Conservation (phyloP, 2,329 filamentous ascomycete species). For the Nothopassalora personata region DNA sequence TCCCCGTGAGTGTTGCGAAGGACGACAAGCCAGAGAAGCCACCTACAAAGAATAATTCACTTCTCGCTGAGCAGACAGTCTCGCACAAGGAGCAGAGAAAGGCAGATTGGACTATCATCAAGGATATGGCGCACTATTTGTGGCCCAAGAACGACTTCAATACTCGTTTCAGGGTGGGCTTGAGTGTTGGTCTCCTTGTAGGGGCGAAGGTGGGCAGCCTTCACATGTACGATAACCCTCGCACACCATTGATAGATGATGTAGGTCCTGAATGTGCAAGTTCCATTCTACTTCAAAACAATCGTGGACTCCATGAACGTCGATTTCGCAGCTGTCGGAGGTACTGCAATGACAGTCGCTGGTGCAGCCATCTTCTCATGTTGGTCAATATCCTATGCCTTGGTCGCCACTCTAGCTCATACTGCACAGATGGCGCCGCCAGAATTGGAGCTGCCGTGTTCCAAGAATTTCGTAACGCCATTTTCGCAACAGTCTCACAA, state of each 20-base stretch:
- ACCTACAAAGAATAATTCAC: constrained; percentile 45
- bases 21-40: constrained; percentile 29
- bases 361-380: constrained; percentile 82
- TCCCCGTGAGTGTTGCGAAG: constrained; percentile 33
- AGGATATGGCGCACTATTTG: constrained; percentile 91
- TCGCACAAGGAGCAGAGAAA: constrained; percentile 84
- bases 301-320: constrained; percentile 98
- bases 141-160: constrained; percentile 86
- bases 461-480: constrained; percentile 89
- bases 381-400: not conserved
- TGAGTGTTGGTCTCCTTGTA: constrained; percentile 77
- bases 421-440: constrained; percentile 64
- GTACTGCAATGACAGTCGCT: constrained; percentile 80
- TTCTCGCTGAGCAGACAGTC: constrained; percentile 60
- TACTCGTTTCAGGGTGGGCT: constrained; percentile 76
- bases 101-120: constrained; percentile 97
- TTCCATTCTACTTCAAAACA: constrained; percentile 98
- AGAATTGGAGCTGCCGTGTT: constrained; percentile 85
- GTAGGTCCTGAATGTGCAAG: constrained; percentile 82
- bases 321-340: constrained; percentile 79
- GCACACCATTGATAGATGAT: constrained; percentile 32
- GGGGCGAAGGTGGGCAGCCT: constrained; percentile 67
- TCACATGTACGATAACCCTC: constrained; percentile 3
- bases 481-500: constrained; percentile 94
- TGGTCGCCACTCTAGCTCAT: not conserved